These are phyloP conservation scores for Rosellinia necatrix DNA, from an alignment of 2,329 filamentous ascomycete species.

Conservation along the genomic window DNA sequence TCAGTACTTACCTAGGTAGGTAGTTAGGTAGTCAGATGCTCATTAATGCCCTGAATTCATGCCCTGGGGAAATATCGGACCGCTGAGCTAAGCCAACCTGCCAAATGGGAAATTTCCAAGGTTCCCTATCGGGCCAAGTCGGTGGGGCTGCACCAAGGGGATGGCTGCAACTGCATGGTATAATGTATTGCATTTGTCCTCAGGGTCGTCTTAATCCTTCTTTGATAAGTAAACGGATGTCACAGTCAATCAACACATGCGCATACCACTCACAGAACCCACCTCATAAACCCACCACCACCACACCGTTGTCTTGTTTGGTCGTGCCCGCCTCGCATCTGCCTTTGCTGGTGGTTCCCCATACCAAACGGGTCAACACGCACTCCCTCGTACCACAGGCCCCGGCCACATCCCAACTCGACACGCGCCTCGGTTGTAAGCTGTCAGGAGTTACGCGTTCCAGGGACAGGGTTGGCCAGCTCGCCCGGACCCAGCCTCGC, in stretches of 20 bases:
- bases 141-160: constrained; percentile 15
- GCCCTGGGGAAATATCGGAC: constrained; percentile 36
- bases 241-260: constrained; percentile 12
- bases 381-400: background rate
- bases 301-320: constrained; percentile 1
- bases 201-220: constrained; percentile 22
- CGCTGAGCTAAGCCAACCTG: constrained; percentile 22
- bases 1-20: too few species aligned
- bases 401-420: background rate
- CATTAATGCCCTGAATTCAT: too few species aligned
- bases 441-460: constrained; percentile 30
- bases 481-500: constrained; percentile 1
- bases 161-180: constrained; percentile 25
- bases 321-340: background rate
- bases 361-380: background rate
- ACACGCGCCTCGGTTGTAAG: constrained; percentile 28
- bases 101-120: constrained; percentile 16
- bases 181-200: constrained; percentile 12
- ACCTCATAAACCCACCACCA: constrained; percentile 1
- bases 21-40: constrained; percentile 5
- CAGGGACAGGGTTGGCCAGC: constrained; percentile 20
- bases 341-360: background rate
- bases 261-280: background rate
- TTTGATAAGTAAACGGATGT: constrained; percentile 14
- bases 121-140: constrained; percentile 15